phyloP scores from a whole-genome alignment of 768 basidiomycete species.

The Naganishia antarctica region DNA sequence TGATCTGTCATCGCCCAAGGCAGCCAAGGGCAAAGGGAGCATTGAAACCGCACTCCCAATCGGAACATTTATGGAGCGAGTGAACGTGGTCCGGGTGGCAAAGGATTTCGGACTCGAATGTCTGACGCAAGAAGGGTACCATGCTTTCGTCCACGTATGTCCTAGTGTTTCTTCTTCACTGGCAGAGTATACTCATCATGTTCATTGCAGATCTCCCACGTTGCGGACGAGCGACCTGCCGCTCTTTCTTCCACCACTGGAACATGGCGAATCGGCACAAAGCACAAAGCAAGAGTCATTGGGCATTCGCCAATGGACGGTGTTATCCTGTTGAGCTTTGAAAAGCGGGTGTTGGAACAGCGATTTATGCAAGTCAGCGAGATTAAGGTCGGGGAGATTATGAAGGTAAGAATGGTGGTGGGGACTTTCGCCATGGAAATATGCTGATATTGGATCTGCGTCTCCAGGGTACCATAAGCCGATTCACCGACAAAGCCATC shows the following conservation, averaged over 20 bases:
- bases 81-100: conserved; percentile 70
- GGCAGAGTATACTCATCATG: neutral
- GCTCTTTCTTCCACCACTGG: conserved; percentile 66
- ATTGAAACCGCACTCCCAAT: conserved; percentile 65
- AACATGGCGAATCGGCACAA: conserved; percentile 71
- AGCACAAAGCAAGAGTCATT: conserved; percentile 79
- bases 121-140: conserved; percentile 60
- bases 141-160: conserved; percentile 83
- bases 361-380: conserved; percentile 77
- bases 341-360: conserved; percentile 74
- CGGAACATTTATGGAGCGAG: conserved; percentile 66
- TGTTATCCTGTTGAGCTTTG: conserved; percentile 77
- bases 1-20: conserved; percentile 50
- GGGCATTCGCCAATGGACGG: conserved; percentile 83
- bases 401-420: conserved; percentile 59
- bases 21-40: conserved; percentile 32
- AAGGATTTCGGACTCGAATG: conserved; percentile 75
- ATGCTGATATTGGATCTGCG: neutral
- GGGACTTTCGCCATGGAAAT: too few relatives aligned
- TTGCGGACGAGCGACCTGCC: conserved; percentile 83
- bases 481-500: conserved; percentile 69
- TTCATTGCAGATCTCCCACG: conserved; percentile 73
- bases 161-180: neutral
- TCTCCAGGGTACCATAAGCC: conserved; percentile 64
- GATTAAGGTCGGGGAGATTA: conserved; percentile 73